Percentiles rank a stretch among this genome's conserved stretches.
Evolutionary conservation across 345 rosid species (phyloP).

Genomic region (Iberis pinnata): DNA sequence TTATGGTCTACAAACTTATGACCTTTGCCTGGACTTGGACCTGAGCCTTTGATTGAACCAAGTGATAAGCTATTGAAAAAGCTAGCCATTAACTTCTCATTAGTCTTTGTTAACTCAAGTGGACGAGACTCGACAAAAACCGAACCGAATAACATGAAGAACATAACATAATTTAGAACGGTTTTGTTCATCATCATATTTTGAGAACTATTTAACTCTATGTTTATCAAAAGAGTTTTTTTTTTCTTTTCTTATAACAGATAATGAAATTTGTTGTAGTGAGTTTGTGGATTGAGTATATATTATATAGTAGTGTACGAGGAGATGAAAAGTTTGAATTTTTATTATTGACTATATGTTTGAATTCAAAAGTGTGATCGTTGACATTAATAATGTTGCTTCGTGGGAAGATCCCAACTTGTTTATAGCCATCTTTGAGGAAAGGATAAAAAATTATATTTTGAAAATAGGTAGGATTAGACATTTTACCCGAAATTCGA

Average conservation of each 20-base stretch:
- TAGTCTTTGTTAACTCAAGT: constrained; percentile 10
- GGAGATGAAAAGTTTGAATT: constrained; percentile 26
- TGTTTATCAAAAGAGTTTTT: not conserved
- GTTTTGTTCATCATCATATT: constrained; percentile 28
- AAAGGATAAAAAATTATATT: not conserved
- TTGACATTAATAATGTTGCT: constrained; percentile 2
- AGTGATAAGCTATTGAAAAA: constrained; percentile 38
- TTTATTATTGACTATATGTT: not conserved
- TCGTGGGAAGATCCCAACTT: constrained; percentile 11
- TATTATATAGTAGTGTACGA: constrained; percentile 25
- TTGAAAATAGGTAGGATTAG: too few relatives aligned
- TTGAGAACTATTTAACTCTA: not conserved
- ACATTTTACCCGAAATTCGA: too few relatives aligned
- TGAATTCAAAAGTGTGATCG: constrained; percentile 12
- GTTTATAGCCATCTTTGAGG: constrained; percentile 21
- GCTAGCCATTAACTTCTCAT: constrained; percentile 20
- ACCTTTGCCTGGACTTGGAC: constrained; percentile 47
- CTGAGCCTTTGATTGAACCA: constrained; percentile 42
- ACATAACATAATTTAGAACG: constrained; percentile 18
- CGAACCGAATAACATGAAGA: constrained; percentile 19
- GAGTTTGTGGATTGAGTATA: constrained; percentile 6
- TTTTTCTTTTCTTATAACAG: not conserved
- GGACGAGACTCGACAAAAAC: constrained; percentile 38
- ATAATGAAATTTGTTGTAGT: constrained; percentile 5
- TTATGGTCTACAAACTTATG: constrained; percentile 27